Evolutionary conservation across 2,329 filamentous ascomycete genomes (phyloP).

Genomic region (Raffaelea ambrosiae): DNA sequence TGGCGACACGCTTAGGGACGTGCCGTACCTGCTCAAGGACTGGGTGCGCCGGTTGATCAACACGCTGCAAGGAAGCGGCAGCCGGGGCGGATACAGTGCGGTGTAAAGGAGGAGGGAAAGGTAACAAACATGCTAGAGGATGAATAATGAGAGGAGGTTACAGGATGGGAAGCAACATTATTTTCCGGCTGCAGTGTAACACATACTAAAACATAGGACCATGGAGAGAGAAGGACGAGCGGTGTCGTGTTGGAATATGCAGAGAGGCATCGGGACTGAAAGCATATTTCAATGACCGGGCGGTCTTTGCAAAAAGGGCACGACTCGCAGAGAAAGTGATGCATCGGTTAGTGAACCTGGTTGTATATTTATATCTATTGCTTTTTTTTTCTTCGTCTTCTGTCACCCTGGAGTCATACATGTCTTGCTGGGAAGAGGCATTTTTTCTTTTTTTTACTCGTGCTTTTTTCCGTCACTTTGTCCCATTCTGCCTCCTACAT

Average conservation of each 20-base stretch:
- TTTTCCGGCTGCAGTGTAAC: no score
- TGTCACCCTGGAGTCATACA: neutral
- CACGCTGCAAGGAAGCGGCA: constrained; percentile 74
- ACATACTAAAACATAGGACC: no score
- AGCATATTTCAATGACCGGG: no score
- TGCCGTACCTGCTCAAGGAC: constrained; percentile 88
- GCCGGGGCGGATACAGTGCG: constrained; percentile 87
- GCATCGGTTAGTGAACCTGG: no score
- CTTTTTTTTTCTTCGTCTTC: neutral
- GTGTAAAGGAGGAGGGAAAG: constrained; percentile 46
- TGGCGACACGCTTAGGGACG: constrained; percentile 81
- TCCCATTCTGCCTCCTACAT: neutral
- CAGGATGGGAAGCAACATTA: neutral
- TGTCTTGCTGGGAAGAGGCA: neutral
- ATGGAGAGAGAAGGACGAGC: no score
- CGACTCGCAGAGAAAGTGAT: no score
- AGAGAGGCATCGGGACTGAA: no score
- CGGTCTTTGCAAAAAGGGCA: no score
- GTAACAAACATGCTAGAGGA: neutral
- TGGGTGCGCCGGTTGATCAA: constrained; percentile 72
- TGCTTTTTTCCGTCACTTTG: neutral
- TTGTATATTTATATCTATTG: constrained; percentile 11
- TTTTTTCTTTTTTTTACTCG: neutral
- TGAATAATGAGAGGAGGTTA: neutral
- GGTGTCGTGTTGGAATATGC: no score